These are phyloP conservation scores for Globisporangium recalcitrans DNA, from an alignment of 352 stramenopile genomes.

Conservation along the genomic window DNA sequence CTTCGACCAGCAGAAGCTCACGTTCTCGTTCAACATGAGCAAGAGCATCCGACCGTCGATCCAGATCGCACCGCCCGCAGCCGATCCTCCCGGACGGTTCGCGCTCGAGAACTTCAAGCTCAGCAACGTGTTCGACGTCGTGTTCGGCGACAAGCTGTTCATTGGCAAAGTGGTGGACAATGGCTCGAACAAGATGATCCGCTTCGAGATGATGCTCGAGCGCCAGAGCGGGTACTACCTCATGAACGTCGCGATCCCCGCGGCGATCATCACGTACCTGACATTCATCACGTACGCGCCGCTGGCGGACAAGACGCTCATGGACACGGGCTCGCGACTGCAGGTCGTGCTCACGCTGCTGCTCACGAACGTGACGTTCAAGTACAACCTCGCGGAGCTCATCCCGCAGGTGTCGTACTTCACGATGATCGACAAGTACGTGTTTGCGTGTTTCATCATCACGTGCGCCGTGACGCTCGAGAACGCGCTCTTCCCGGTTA, in stretches of 20 bases:
- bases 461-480: slow-evolving; percentile 48
- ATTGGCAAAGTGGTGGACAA: slow-evolving; percentile 32
- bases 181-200: slow-evolving; percentile 33
- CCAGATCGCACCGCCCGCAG: slow-evolving; percentile 22
- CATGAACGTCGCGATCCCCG: slow-evolving; percentile 33
- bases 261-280: slow-evolving; percentile 18
- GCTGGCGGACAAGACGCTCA: neutral
- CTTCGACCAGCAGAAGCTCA: slow-evolving; percentile 57
- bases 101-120: slow-evolving; percentile 47
- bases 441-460: slow-evolving; percentile 63
- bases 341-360: slow-evolving; percentile 59
- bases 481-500: slow-evolving; percentile 40
- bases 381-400: slow-evolving; percentile 39
- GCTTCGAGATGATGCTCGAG: slow-evolving; percentile 57
- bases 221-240: slow-evolving; percentile 48
- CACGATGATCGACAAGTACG: slow-evolving; percentile 21
- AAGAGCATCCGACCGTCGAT: slow-evolving; percentile 30
- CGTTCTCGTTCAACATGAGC: slow-evolving; percentile 37
- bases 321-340: slow-evolving; percentile 38
- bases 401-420: slow-evolving; percentile 67
- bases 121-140: slow-evolving; percentile 48
- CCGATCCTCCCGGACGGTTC: slow-evolving; percentile 34
- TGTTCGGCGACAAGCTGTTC: slow-evolving; percentile 47
- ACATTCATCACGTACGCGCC: slow-evolving; percentile 12
- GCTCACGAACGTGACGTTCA: slow-evolving; percentile 61